Conservation (phyloP, 2,329 filamentous ascomycete species). For the Penicillium sp. region DNA sequence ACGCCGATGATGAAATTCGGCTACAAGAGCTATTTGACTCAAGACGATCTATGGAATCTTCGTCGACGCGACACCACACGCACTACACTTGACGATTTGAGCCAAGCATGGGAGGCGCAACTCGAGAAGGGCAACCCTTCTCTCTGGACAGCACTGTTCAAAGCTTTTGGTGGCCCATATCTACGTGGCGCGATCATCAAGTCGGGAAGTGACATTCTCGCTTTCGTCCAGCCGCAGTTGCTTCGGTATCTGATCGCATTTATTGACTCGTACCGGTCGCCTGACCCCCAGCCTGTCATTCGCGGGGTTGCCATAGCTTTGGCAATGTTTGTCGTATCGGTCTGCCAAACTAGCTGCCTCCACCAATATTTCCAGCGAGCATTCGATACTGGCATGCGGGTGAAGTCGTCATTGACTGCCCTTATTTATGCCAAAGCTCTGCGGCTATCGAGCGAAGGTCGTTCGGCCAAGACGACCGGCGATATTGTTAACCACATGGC, state of each 20-base stretch:
- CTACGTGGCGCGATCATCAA: constrained; percentile 79
- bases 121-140: constrained; percentile 68
- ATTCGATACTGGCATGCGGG: constrained; percentile 93
- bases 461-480: constrained; percentile 81
- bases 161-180: constrained; percentile 80
- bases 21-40: constrained; percentile 84
- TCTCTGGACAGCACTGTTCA: constrained; percentile 79
- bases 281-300: constrained; percentile 66
- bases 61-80: constrained; percentile 73
- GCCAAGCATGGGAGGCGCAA: constrained; percentile 70
- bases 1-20: constrained; percentile 94
- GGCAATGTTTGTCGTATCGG: constrained; percentile 83
- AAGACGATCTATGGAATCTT: constrained; percentile 93
- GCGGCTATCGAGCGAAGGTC: constrained; percentile 85
- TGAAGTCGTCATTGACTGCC: constrained; percentile 84
- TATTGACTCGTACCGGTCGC: constrained; percentile 65
- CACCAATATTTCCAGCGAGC: constrained; percentile 97
- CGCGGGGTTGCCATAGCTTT: constrained; percentile 82
- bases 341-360: constrained; percentile 79
- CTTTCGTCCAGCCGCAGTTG: constrained; percentile 87
- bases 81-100: constrained; percentile 63
- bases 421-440: constrained; percentile 91
- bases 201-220: constrained; percentile 73
- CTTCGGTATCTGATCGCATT: constrained; percentile 77
- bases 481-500: constrained; percentile 99